Conservation (phyloP, 148 eudicot genomes). For the Nyssa sinensis region DNA sequence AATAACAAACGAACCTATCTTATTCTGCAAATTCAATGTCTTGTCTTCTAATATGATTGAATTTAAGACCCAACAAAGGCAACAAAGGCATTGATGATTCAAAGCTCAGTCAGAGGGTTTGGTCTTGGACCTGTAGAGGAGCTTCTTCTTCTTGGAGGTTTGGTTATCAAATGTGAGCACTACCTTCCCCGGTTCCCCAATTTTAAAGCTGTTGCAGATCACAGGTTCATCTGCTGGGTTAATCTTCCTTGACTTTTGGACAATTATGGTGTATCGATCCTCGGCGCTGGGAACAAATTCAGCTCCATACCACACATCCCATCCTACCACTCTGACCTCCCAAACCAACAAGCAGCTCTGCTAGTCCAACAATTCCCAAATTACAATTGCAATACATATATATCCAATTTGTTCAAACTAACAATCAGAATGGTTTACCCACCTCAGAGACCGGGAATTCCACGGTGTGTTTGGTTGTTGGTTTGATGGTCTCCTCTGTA, state of each 20-base stretch:
- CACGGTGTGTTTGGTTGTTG: conserved; percentile 28
- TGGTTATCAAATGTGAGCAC: conserved; percentile 27
- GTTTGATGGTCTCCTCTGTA: conserved; percentile 28
- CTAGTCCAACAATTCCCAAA: background rate
- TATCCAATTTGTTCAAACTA: too few relatives aligned
- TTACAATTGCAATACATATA: background rate
- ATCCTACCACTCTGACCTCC: conserved; percentile 37
- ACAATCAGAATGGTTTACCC: background rate
- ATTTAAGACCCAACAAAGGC: too few relatives aligned
- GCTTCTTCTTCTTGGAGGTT: conserved; percentile 35
- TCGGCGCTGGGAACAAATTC: conserved; percentile 32
- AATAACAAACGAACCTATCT: background rate
- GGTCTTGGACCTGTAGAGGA: conserved; percentile 30
- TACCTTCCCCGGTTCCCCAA: conserved; percentile 31
- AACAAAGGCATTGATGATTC: background rate
- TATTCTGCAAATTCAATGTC: too few relatives aligned
- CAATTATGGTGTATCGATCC: conserved; percentile 28
- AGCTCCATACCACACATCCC: conserved; percentile 41
- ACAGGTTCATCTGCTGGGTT: conserved; percentile 19
- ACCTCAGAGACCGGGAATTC: conserved; percentile 50
- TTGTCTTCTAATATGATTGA: too few relatives aligned
- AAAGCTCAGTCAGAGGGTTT: conserved; percentile 5
- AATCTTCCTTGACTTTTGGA: conserved; percentile 27
- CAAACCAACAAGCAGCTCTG: conserved; percentile 21
- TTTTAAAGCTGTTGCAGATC: conserved; percentile 21